These are phyloP conservation scores for Albizia julibrissin DNA, from an alignment of 306 rosid genomes.

Conservation along the genomic window DNA sequence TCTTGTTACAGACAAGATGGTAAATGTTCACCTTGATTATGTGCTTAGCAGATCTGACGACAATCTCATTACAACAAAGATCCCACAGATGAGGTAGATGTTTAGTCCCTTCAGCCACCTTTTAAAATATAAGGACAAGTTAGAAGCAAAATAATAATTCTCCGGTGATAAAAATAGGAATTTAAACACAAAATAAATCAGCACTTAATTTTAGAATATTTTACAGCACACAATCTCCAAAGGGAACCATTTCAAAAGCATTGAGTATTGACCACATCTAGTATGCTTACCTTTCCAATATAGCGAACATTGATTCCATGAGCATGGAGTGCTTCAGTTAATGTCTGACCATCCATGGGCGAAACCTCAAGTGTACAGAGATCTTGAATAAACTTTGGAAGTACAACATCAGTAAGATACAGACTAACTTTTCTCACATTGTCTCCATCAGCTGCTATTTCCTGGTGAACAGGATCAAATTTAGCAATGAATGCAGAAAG, in stretches of 20 bases:
- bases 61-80: constrained; percentile 90
- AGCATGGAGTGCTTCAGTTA: constrained; percentile 97
- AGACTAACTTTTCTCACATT: constrained; percentile 83
- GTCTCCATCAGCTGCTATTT: constrained; percentile 80
- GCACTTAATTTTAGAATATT: not conserved
- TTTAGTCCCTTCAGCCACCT: constrained; percentile 95
- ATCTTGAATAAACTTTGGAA: constrained; percentile 96
- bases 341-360: constrained; percentile 98
- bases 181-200: constrained; percentile 12
- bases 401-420: constrained; percentile 76
- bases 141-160: constrained; percentile 33
- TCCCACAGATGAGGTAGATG: constrained; percentile 96
- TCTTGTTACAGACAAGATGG: constrained; percentile 21
- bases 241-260: constrained; percentile 13
- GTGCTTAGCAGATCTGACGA: constrained; percentile 96
- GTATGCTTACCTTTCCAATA: constrained; percentile 76
- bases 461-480: constrained; percentile 55
- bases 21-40: constrained; percentile 67
- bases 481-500: constrained; percentile 16
- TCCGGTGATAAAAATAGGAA: constrained; percentile 3
- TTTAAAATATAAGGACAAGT: constrained; percentile 29
- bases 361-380: constrained; percentile 97
- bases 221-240: constrained; percentile 18
- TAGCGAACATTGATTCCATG: constrained; percentile 97
- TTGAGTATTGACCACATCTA: constrained; percentile 20